Evolutionary conservation across 148 eudicot species (phyloP).

Genomic region (Chenopodium album): DNA sequence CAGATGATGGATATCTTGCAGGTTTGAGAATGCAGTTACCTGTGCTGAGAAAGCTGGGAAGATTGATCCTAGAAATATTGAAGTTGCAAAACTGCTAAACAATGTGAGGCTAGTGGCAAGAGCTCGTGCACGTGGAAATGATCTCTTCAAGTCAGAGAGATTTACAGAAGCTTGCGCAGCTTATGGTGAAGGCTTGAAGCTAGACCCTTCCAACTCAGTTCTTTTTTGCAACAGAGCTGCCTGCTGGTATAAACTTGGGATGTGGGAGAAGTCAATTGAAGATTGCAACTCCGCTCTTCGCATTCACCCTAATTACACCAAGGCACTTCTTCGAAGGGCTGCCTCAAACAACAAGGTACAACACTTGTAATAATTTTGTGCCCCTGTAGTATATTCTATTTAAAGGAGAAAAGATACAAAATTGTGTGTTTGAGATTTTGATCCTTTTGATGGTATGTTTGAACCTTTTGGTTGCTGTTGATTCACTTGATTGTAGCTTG

Average conservation of each 20-base stretch:
- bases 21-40: constrained; percentile 79
- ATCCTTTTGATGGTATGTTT: neutral
- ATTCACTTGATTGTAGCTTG: constrained; percentile 49
- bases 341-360: constrained; percentile 74
- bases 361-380: neutral
- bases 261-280: constrained; percentile 72
- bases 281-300: constrained; percentile 84
- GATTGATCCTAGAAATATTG: constrained; percentile 58
- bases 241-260: constrained; percentile 82
- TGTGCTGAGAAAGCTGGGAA: constrained; percentile 63
- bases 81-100: constrained; percentile 51
- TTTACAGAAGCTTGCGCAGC: constrained; percentile 87
- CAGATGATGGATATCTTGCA: constrained; percentile 56
- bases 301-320: constrained; percentile 71
- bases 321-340: constrained; percentile 92
- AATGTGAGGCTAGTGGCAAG: constrained; percentile 64
- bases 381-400: neutral
- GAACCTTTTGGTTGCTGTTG: constrained; percentile 17
- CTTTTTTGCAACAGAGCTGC: constrained; percentile 95
- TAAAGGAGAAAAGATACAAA: too few species aligned
- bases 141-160: constrained; percentile 77
- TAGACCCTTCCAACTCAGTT: constrained; percentile 75
- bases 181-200: constrained; percentile 81
- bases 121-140: constrained; percentile 89
- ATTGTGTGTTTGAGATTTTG: too few species aligned